These are phyloP conservation scores for Penicillium occitanis DNA, from an alignment of 2,329 filamentous ascomycete genomes.

Conservation along the genomic window DNA sequence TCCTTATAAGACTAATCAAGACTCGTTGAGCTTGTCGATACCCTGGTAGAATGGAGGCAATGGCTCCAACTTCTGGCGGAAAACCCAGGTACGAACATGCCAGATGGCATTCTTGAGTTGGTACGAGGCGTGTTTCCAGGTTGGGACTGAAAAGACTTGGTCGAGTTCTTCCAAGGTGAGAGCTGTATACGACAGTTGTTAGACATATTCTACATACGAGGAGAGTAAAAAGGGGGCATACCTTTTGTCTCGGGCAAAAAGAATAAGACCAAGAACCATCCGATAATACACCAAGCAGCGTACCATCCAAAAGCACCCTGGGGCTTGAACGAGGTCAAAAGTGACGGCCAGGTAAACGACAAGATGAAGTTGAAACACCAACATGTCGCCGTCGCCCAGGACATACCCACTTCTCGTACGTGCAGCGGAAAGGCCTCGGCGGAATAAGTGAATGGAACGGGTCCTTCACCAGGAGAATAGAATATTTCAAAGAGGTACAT, in stretches of 20 bases:
- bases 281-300: constrained; percentile 56
- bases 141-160: constrained; percentile 56
- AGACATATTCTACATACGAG: not conserved
- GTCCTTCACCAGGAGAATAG: constrained; percentile 59
- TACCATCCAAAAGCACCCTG: constrained; percentile 60
- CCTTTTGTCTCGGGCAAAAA: constrained; percentile 55
- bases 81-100: constrained; percentile 43
- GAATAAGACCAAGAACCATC: constrained; percentile 53
- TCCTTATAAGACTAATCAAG: not conserved
- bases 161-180: constrained; percentile 50
- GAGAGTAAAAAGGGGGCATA: constrained; percentile 18
- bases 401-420: constrained; percentile 63
- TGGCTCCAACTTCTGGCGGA: constrained; percentile 39
- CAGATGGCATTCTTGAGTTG: constrained; percentile 41
- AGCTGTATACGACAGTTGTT: constrained; percentile 23
- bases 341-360: constrained; percentile 54
- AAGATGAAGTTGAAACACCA: constrained; percentile 60
- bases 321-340: constrained; percentile 50
- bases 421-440: constrained; percentile 64
- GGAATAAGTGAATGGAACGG: constrained; percentile 64
- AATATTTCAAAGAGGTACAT: constrained; percentile 53
- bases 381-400: constrained; percentile 54
- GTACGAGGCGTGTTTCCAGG: constrained; percentile 43
- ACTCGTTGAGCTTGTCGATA: constrained; percentile 26
- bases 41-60: constrained; percentile 37